phyloP scores from a whole-genome alignment of 257 asterid genomes.

The Solanum chmielewskii region DNA sequence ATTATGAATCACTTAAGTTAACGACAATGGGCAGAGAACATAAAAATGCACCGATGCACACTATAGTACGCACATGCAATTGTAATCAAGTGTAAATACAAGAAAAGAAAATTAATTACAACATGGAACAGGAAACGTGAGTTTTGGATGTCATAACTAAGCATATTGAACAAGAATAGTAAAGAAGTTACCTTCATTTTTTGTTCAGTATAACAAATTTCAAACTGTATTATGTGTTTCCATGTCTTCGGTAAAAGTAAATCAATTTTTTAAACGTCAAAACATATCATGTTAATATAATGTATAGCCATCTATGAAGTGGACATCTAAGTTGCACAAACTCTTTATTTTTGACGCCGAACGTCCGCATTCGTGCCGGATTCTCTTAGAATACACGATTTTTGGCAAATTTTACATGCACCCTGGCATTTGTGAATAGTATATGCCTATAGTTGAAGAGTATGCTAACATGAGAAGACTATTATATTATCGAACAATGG shows the following conservation, averaged over 20 bases:
- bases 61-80: neutral
- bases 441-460: neutral
- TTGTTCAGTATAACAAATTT: neutral
- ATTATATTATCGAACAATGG: too few relatives aligned
- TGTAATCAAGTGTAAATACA: neutral
- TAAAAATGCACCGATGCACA: neutral
- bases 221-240: too few relatives aligned
- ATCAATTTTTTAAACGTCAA: too few relatives aligned
- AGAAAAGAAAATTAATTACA: too few relatives aligned
- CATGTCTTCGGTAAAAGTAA: neutral
- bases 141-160: neutral
- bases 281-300: too few relatives aligned
- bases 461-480: neutral
- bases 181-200: neutral
- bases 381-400: too few relatives aligned
- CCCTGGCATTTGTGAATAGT: too few relatives aligned
- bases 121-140: neutral
- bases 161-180: neutral
- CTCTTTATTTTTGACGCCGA: too few relatives aligned
- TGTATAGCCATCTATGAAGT: neutral
- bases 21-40: neutral
- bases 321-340: neutral
- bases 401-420: too few relatives aligned
- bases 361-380: fast-evolving
- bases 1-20: neutral